These are phyloP conservation scores for Thalassiosira livingstoniorum DNA, from an alignment of 352 stramenopile genomes.

Conservation along the genomic window DNA sequence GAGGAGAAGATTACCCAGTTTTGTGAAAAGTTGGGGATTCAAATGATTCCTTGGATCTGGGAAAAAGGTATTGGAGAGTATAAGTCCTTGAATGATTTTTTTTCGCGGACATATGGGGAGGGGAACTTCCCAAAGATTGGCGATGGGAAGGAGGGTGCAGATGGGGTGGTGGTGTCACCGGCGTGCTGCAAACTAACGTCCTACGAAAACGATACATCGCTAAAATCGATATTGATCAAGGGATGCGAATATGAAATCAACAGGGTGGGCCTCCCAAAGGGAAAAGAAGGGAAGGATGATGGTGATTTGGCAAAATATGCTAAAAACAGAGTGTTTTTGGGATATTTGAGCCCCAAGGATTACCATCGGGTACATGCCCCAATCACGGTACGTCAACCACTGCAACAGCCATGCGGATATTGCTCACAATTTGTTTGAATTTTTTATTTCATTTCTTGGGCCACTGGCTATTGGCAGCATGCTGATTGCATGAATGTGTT, in stretches of 20 bases:
- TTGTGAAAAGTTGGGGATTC: constrained; percentile 52
- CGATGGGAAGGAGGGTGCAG: constrained; percentile 13
- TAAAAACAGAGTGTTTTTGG: constrained; percentile 45
- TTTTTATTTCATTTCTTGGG: no score
- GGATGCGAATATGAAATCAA: constrained; percentile 56
- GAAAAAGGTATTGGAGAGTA: constrained; percentile 40
- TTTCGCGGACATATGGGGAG: constrained; percentile 51
- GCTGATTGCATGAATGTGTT: no score
- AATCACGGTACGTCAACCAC: constrained; percentile 47
- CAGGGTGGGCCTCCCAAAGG: constrained; percentile 52
- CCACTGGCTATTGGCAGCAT: no score
- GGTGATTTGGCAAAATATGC: constrained; percentile 41
- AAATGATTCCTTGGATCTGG: constrained; percentile 62
- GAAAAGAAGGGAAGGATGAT: no score
- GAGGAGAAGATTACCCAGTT: constrained; percentile 46
- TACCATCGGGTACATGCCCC: constrained; percentile 64
- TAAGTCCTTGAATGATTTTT: constrained; percentile 65
- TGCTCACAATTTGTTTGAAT: no score
- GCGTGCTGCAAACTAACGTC: constrained; percentile 51
- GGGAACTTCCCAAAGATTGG: constrained; percentile 37
- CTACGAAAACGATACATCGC: constrained; percentile 40
- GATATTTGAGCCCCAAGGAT: constrained; percentile 61
- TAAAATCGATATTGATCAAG: constrained; percentile 62
- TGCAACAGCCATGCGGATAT: no score
- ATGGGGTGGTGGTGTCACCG: constrained; percentile 42